phyloP scores from a whole-genome alignment of 192 early-diverging fungal species.

The Entrophospora sp. region DNA sequence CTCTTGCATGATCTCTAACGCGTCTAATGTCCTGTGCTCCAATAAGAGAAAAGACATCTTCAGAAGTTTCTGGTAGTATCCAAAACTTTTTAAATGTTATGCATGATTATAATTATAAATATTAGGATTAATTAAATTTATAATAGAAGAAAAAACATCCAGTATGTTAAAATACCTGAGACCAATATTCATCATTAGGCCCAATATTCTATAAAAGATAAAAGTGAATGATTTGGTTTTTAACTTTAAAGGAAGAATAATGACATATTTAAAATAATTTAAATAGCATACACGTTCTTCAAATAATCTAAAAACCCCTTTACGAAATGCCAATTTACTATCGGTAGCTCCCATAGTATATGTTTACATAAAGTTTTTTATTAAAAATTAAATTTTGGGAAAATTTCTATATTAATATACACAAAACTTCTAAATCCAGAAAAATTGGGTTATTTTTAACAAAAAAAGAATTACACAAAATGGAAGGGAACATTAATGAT shows the following conservation, averaged over 20 bases:
- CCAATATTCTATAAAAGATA: slow-evolving; percentile 30
- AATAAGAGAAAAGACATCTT: slow-evolving; percentile 83
- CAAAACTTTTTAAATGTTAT: slow-evolving; percentile 59
- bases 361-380: no score
- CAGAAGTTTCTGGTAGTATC: slow-evolving; percentile 60
- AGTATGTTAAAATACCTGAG: slow-evolving; percentile 27
- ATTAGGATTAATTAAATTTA: not conserved
- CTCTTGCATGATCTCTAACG: slow-evolving; percentile 62
- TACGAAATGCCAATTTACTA: slow-evolving; percentile 80
- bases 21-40: slow-evolving; percentile 74
- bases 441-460: no score
- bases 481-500: no score
- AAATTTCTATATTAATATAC: no score
- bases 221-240: no score
- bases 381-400: no score
- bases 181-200: slow-evolving; percentile 35
- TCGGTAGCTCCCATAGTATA: slow-evolving; percentile 75
- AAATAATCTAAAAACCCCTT: slow-evolving; percentile 76
- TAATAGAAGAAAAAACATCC: not conserved
- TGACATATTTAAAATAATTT: not conserved
- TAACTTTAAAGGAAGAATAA: no score
- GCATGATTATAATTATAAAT: slow-evolving; percentile 17
- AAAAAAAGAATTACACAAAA: no score
- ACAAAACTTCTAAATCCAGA: no score
- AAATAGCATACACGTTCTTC: slow-evolving; percentile 60